Base-by-base conservation (phyloP, 2,329 filamentous ascomycete genomes). In the Daldinia eschscholtzii region DNA sequence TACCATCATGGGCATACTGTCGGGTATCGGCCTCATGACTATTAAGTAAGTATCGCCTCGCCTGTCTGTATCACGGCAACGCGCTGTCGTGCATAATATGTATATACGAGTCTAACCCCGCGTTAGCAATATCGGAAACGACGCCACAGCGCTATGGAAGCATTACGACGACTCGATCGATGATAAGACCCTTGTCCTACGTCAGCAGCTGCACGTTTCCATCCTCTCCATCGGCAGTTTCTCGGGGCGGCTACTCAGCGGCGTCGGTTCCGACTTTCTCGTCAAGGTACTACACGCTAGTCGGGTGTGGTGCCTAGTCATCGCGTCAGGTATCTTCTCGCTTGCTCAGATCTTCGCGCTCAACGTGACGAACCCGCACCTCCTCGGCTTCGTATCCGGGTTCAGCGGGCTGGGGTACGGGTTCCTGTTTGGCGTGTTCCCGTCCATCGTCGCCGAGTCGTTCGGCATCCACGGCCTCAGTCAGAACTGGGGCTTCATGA, bases 401-500 rank as follows among this genome's bases (percentile, higher is more conserved):
- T 86, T 97, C 23, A 97, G 92, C 0, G 96, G 96, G 0, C 83
- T 98, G 0, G 94, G 90, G 1, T 99, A 99, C 79, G 96, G 96
- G 2, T 93, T 97, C 72, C 85, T 98, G 0, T 98, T 98, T 73
- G 96, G 96, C 37, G 94, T 97, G 20, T 97, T 93, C 79, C 96
- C 96, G 0, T 94, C 94, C 12, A 89, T 98, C 18, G 88, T 93
- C 9, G 93, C 94, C 6, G 94, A 98, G 78, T 91, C 92, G 0
- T 99, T 99, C 78, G 96, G 96, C 6, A 92, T 98, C 28, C 87
- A 91, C 68, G 95, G 94, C 1, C 85, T 99, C 53, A 94, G 92
- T 62, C 93, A 97, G 77, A 99, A 98, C 77, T 99, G 96, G 95
- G 96, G 96, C 13, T 91, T 92, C 74, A 97, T 99, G 90, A 98